phyloP scores from a whole-genome alignment of 2,329 filamentous ascomycete species.

The Fonsecaea erecta region DNA sequence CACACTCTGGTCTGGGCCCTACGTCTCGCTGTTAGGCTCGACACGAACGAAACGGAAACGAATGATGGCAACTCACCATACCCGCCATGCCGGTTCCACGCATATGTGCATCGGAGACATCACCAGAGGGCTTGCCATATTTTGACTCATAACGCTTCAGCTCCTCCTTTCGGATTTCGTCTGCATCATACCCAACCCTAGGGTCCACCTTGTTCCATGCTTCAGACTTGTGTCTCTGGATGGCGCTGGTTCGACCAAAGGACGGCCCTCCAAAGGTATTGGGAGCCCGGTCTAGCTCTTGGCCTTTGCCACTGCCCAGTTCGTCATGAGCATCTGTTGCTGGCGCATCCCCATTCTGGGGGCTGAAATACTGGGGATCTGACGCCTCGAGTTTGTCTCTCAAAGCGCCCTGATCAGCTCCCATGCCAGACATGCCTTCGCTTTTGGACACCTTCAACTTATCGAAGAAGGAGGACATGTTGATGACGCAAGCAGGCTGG shows the following conservation, averaged over 20 bases:
- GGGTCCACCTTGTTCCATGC: conserved; percentile 20
- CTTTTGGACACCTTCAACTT: conserved; percentile 18
- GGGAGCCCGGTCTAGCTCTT: conserved; percentile 15
- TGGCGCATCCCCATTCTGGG: conserved; percentile 1
- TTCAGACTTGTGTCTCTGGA: conserved; percentile 16
- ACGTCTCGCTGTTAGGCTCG: neutral
- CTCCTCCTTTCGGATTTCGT: conserved; percentile 8
- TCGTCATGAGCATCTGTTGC: neutral
- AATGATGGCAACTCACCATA: neutral
- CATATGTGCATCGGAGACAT: conserved; percentile 7
- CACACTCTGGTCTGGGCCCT: conserved; percentile 15
- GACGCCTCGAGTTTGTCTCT: conserved; percentile 9
- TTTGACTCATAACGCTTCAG: conserved; percentile 15
- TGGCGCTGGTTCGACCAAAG: conserved; percentile 20
- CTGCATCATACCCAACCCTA: conserved; percentile 16
- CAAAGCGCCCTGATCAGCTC: conserved; percentile 18
- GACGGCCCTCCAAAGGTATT: conserved; percentile 23
- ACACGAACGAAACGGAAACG: neutral
- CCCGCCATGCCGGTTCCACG: conserved; percentile 19
- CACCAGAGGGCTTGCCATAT: conserved; percentile 17
- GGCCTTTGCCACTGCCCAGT: conserved; percentile 2
- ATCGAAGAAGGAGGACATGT: conserved; percentile 15
- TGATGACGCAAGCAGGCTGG: neutral
- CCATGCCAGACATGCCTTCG: conserved; percentile 21
- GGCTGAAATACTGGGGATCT: neutral